Evolutionary conservation across 768 basidiomycete species (phyloP).

Genomic region (Solioccasus polychromus): DNA sequence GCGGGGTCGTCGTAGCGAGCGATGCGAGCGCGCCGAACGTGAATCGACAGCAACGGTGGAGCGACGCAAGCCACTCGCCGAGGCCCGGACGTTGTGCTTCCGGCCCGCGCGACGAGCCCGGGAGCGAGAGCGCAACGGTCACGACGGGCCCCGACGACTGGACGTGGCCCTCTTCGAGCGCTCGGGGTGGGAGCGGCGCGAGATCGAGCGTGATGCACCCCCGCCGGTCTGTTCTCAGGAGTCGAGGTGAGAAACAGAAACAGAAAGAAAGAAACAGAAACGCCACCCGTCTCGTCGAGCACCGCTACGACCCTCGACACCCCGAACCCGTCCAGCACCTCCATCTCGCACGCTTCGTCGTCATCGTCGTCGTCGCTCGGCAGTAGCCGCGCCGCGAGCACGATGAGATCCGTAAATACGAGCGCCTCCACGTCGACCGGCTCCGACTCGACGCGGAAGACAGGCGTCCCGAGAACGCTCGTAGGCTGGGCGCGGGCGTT

Average conservation of each 20-base stretch:
- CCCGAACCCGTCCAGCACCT: constrained; percentile 44
- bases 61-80: constrained; percentile 45
- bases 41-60: constrained; percentile 50
- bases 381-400: constrained; percentile 43
- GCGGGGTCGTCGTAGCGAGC: constrained; percentile 23
- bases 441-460: constrained; percentile 26
- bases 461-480: constrained; percentile 12
- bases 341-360: constrained; percentile 36
- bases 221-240: constrained; percentile 15
- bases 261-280: background rate
- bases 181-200: constrained; percentile 42
- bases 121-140: constrained; percentile 37
- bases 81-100: too few relatives aligned
- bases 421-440: constrained; percentile 37
- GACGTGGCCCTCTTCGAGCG: constrained; percentile 38
- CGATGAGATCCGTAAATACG: constrained; percentile 68
- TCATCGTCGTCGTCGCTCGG: constrained; percentile 15
- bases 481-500: constrained; percentile 3
- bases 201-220: constrained; percentile 47
- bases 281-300: constrained; percentile 33
- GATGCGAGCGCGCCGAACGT: constrained; percentile 44
- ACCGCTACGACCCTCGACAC: constrained; percentile 48
- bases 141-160: constrained; percentile 33
- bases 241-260: background rate
- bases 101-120: too few relatives aligned